phyloP scores from a whole-genome alignment of 768 basidiomycete species.

The Collybia nuda region DNA sequence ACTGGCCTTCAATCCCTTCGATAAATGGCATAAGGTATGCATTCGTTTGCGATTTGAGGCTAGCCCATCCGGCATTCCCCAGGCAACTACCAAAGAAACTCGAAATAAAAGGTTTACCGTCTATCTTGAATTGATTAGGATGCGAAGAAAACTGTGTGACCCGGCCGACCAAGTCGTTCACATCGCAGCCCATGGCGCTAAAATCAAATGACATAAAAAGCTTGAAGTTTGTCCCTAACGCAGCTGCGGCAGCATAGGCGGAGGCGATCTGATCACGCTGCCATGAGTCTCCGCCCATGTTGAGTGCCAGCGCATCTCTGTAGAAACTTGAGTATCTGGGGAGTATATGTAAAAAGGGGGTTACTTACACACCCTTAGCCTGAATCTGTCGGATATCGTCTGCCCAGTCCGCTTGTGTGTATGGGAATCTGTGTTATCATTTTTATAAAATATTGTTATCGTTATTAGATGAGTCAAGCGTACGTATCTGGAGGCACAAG shows the following conservation, averaged over 20 bases:
- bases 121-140: slow-evolving; percentile 53
- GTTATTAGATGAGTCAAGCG: slow-evolving; percentile 8
- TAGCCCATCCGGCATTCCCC: slow-evolving; percentile 48
- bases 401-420: slow-evolving; percentile 37
- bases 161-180: slow-evolving; percentile 38
- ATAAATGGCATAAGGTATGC: slow-evolving; percentile 57
- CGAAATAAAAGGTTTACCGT: slow-evolving; percentile 56
- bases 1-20: slow-evolving; percentile 48
- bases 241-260: slow-evolving; percentile 51
- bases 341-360: neutral
- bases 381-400: slow-evolving; percentile 40
- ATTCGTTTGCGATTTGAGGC: slow-evolving; percentile 44
- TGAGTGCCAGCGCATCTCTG: slow-evolving; percentile 63
- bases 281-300: slow-evolving; percentile 58
- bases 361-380: slow-evolving; percentile 40
- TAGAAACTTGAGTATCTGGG: slow-evolving; percentile 7
- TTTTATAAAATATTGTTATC: neutral
- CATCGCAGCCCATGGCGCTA: slow-evolving; percentile 47
- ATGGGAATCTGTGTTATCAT: slow-evolving; percentile 31
- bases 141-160: slow-evolving; percentile 48
- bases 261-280: slow-evolving; percentile 43
- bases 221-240: slow-evolving; percentile 43
- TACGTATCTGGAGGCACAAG: slow-evolving; percentile 38
- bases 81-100: slow-evolving; percentile 64
- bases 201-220: slow-evolving; percentile 61